phyloP scores from a whole-genome alignment of 805 yeast species.

The Wickerhamiella brachini region DNA sequence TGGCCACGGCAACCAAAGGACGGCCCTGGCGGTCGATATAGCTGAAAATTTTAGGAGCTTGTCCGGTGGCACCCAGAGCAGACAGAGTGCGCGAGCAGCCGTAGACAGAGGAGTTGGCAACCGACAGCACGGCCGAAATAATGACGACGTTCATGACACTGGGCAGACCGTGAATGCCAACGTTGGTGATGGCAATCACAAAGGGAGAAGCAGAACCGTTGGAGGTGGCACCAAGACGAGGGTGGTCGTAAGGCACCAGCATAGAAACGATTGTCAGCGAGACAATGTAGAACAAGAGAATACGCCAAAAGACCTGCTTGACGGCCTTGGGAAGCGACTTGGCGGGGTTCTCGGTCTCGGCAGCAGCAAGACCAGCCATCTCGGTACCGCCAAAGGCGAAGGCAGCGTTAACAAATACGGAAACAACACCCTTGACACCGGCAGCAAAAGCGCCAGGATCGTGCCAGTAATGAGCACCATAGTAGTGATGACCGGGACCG shows the following conservation, averaged over 20 bases:
- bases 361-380: constrained; percentile 60
- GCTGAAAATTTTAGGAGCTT: constrained; percentile 46
- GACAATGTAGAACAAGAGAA: constrained; percentile 52
- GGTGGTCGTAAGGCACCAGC: constrained; percentile 53
- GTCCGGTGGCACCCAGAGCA: constrained; percentile 50
- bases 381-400: constrained; percentile 69
- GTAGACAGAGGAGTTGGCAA: constrained; percentile 59
- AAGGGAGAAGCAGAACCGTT: constrained; percentile 62
- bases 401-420: constrained; percentile 64
- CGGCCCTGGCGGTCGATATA: constrained; percentile 69
- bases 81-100: constrained; percentile 62
- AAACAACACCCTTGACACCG: constrained; percentile 56
- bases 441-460: constrained; percentile 54
- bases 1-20: constrained; percentile 54
- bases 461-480: constrained; percentile 44
- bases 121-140: constrained; percentile 53
- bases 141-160: constrained; percentile 59
- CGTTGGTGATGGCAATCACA: constrained; percentile 56
- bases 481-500: constrained; percentile 40
- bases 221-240: constrained; percentile 36
- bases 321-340: constrained; percentile 56
- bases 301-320: constrained; percentile 76
- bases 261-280: constrained; percentile 46
- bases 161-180: constrained; percentile 56
- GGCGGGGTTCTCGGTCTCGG: constrained; percentile 59